Percentiles rank a stretch among this genome's conserved stretches.
phyloP scores from a whole-genome alignment of 768 basidiomycete genomes.

The Rhizopogon vinicolor region DNA sequence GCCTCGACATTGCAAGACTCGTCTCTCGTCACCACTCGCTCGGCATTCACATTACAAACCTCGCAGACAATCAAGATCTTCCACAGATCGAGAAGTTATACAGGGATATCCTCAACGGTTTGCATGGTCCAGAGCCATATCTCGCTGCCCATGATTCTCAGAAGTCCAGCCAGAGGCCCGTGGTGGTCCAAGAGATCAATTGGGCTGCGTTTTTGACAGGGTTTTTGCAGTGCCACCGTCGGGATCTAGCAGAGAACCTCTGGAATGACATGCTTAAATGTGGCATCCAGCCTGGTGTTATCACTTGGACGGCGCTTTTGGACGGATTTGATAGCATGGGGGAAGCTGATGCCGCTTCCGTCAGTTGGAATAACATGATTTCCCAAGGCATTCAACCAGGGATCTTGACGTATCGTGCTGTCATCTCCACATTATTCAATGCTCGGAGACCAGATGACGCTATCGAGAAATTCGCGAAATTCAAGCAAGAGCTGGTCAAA shows the following conservation, averaged over 20 bases:
- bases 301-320: constrained; percentile 70
- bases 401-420: constrained; percentile 59
- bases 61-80: constrained; percentile 32
- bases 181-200: constrained; percentile 49
- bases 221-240: constrained; percentile 52
- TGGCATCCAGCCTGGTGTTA: constrained; percentile 45
- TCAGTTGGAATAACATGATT: constrained; percentile 62
- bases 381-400: constrained; percentile 55
- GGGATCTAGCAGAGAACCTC: constrained; percentile 53
- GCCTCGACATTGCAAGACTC: constrained; percentile 46
- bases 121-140: constrained; percentile 49
- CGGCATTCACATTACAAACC: constrained; percentile 43
- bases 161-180: constrained; percentile 33
- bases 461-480: constrained; percentile 44
- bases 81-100: constrained; percentile 45
- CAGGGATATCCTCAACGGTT: constrained; percentile 41
- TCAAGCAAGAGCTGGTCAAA: constrained; percentile 28
- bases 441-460: constrained; percentile 48
- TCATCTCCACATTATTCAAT: constrained; percentile 59
- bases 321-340: constrained; percentile 53
- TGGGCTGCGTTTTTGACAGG: constrained; percentile 67
- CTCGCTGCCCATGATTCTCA: constrained; percentile 40
- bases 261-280: constrained; percentile 64
- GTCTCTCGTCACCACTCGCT: constrained; percentile 47
- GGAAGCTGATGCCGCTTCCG: constrained; percentile 47